Percentiles rank a stretch among this genome's conserved stretches.
Evolutionary conservation across 1,284 basidiomycete genomes (phyloP).

Genomic region (Pholiota adiposa): DNA sequence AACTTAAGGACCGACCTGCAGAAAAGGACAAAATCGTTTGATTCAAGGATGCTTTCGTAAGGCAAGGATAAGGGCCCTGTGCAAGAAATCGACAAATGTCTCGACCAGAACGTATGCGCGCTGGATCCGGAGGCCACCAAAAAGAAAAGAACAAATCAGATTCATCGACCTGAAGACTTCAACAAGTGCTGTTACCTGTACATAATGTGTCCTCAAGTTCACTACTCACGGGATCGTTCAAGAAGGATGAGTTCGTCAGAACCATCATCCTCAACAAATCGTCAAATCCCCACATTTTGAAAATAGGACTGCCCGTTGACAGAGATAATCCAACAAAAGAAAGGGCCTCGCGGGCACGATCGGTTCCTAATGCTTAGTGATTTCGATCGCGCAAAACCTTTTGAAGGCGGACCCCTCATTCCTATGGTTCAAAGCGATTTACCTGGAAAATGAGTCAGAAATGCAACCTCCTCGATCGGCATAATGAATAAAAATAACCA

Average conservation of each 20-base stretch:
- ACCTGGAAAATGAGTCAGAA: not conserved
- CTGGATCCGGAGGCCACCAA: not conserved
- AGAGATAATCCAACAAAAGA: not conserved
- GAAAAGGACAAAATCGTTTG: not conserved
- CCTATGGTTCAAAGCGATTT: not conserved
- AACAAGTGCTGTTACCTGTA: not conserved
- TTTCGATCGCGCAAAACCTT: not conserved
- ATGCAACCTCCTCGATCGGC: not conserved
- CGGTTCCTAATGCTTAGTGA: not conserved
- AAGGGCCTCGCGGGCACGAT: not conserved
- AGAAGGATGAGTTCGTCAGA: no score
- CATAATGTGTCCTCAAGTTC: no score
- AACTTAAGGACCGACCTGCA: not conserved
- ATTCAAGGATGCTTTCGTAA: not conserved
- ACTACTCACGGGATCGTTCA: no score
- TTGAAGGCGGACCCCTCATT: not conserved
- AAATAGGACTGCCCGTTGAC: not conserved
- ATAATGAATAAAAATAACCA: not conserved
- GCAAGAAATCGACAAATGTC: not conserved
- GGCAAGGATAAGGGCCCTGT: not conserved
- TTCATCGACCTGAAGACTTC: not conserved
- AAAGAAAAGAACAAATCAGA: not conserved
- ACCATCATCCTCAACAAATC: no score
- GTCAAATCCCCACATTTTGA: no score
- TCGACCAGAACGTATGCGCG: not conserved